Percentiles rank a stretch among this genome's conserved stretches.
phyloP scores from a whole-genome alignment of 306 rosid genomes.

The Citrullus amarus region DNA sequence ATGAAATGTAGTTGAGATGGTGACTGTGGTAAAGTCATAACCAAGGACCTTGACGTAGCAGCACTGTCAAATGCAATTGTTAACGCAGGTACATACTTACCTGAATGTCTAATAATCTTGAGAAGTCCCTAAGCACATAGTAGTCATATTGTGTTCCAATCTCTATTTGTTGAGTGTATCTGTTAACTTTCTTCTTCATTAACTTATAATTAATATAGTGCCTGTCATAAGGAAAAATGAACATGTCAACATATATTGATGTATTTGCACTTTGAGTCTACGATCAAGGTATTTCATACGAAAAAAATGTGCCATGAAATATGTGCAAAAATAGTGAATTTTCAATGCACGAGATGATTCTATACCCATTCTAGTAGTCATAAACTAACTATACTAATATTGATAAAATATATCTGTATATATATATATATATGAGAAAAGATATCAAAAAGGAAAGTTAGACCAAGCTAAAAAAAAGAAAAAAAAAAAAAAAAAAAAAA shows the following conservation, averaged over 20 bases:
- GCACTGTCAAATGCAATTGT: neutral
- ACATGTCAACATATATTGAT: neutral
- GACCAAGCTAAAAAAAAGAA: neutral
- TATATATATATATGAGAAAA: neutral
- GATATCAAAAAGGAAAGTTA: neutral
- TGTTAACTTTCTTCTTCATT: slow-evolving; percentile 72
- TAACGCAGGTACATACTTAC: slow-evolving; percentile 10
- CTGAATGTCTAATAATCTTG: slow-evolving; percentile 57
- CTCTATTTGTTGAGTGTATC: slow-evolving; percentile 49
- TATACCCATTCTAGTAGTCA: neutral
- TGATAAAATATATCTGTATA: neutral
- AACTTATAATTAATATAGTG: slow-evolving; percentile 64
- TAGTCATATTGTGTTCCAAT: slow-evolving; percentile 45
- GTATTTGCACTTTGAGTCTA: neutral
- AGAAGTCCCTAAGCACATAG: slow-evolving; percentile 62
- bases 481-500: neutral
- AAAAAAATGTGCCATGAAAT: neutral
- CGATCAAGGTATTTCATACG: neutral
- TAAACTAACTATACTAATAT: neutral
- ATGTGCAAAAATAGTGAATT: neutral
- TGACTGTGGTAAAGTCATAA: neutral
- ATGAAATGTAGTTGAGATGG: neutral
- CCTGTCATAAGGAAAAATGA: slow-evolving; percentile 26
- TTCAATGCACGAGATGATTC: neutral
- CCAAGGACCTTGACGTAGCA: neutral